These are phyloP conservation scores for Fusarium veterinarium DNA, from an alignment of 2,329 filamentous ascomycete species.

Conservation along the genomic window DNA sequence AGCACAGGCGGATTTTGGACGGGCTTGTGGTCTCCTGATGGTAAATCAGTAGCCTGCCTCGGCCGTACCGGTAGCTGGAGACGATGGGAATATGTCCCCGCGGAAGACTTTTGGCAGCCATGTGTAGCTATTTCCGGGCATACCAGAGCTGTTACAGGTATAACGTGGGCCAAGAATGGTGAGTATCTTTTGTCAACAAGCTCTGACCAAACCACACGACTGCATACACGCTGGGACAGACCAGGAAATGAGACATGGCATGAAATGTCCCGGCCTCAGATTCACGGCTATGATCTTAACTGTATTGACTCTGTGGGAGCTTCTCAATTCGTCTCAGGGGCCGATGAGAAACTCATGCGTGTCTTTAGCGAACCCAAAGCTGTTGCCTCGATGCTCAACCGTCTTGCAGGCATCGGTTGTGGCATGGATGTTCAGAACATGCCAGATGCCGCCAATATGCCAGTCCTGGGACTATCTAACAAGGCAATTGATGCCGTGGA, in stretches of 20 bases:
- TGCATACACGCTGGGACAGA: constrained; percentile 83
- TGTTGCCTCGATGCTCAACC: constrained; percentile 78
- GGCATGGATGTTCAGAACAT: constrained; percentile 58
- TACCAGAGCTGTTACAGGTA: constrained; percentile 80
- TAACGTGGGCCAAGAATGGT: constrained; percentile 86
- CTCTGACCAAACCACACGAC: constrained; percentile 90
- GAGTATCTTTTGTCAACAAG: constrained; percentile 89
- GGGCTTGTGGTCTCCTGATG: constrained; percentile 88
- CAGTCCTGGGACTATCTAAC: constrained; percentile 94
- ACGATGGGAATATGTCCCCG: constrained; percentile 75
- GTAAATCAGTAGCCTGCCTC: constrained; percentile 80
- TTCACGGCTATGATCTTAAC: constrained; percentile 98
- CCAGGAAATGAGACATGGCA: constrained; percentile 76
- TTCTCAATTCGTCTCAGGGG: constrained; percentile 88
- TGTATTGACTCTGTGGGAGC: constrained; percentile 83
- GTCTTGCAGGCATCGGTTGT: constrained; percentile 71
- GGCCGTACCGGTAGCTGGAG: constrained; percentile 95
- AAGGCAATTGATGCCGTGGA: constrained; percentile 79
- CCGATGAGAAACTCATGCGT: constrained; percentile 96
- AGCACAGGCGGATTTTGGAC: constrained; percentile 98
- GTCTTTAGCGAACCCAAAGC: constrained; percentile 92
- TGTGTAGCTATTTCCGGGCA: constrained; percentile 85
- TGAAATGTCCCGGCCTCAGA: constrained; percentile 94
- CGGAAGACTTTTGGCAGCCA: constrained; percentile 78
- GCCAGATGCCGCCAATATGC: constrained; percentile 93